Base-by-base conservation (phyloP, 2,329 filamentous ascomycete species). In the Pseudopithomyces chartarum region DNA sequence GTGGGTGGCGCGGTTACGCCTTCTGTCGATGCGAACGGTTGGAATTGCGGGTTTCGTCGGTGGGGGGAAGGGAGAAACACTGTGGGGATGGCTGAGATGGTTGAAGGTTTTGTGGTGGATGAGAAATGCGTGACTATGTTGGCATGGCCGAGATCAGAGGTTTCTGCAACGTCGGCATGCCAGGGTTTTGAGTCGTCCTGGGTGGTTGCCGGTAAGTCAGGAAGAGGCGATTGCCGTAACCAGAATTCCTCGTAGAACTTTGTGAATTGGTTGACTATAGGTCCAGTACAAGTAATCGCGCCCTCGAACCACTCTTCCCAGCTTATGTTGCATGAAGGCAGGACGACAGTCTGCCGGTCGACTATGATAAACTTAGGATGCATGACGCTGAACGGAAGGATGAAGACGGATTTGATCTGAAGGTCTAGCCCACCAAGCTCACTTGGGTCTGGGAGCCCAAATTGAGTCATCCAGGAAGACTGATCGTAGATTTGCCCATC, bases 271-370 rank as follows among this genome's bases (percentile, higher is more conserved):
- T 73, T 64, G 0, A 92, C 85, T 0, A 89, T 80, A 0, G 81
- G 79, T 0, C 90, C 90, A 6, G 80, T 80, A 11, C 94, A 75
- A 53, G 87, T 85, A 3, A 94, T 78, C 54, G 88, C 91, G 0
- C 88, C 90, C 72, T 96, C 91, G 23, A 94, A 88, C 91, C 91
- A 96, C n/a, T 85, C 76, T 73, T 95, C 91, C 90, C 90, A 95
- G 67, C 89, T 92, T 4, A 96, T 85, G 65, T 96, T 96, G 74
- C 90, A 93, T 65, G 89, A 92, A 0, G 91, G 91, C 10, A 95
- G 74, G 65, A 89, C 88, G 0, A 89, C 89, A 2, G 77, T 81
- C 32, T 79, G 73, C 0, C 88, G 82, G 70, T 96, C 91, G 1
- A 94, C 74, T 13, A 95, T 81, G 36, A 94, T 81, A 64, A 91